Base-by-base conservation (phyloP, 73 alveolate genomes). In the Stentor roeselii region DNA sequence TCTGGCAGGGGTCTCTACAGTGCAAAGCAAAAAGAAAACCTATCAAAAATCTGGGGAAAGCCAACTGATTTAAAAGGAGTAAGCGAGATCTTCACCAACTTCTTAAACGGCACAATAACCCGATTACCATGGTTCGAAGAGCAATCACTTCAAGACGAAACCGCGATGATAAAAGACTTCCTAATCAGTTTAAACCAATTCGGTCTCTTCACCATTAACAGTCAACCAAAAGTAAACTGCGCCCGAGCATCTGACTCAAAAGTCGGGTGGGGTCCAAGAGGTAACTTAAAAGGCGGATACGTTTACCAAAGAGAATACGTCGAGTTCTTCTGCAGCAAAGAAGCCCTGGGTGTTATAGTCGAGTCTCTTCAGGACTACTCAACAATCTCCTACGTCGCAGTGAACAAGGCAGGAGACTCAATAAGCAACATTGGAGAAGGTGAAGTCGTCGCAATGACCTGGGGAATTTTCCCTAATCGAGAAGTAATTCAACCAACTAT, bases 211-310 rank as follows among this genome's bases (percentile, higher is more conserved):
- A 91, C 96, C 27, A 77, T 89, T 37, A 91, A 76, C 77, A 87
- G 94, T 14, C 90, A 91, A 74, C 96, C 96, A 21, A 80, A 59
- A 36, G 92, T 86, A 6, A 86, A 89, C 60, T 87, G 91, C 3
- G 94, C 82, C 14, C 84, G 87, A 6, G 85, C 94, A 37, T 59
- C 84, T 38, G 96, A 91, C 85, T 87, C 92, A 21, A 59, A 31
- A 50, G 61, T 86, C 41, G 96, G 96, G 1, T 91, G 96, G 96
- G 96, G 96, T n/a, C 93, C 93, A 3, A 75, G 75, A 36, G 0
- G 35, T 21, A n/a, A 58, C 15, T 21, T 21, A 67, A 14, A 15
- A 67, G 50, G 83, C 6, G 96, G 96, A 30, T 91, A 59, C 80
- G 90, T 91, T 59, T 91, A 42, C 86, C 88, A 91, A 75, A 91